Percentiles rank a stretch among this genome's conserved stretches.
Evolutionary conservation across 2,329 filamentous ascomycete genomes (phyloP).

Genomic region (Fusarium sp.): DNA sequence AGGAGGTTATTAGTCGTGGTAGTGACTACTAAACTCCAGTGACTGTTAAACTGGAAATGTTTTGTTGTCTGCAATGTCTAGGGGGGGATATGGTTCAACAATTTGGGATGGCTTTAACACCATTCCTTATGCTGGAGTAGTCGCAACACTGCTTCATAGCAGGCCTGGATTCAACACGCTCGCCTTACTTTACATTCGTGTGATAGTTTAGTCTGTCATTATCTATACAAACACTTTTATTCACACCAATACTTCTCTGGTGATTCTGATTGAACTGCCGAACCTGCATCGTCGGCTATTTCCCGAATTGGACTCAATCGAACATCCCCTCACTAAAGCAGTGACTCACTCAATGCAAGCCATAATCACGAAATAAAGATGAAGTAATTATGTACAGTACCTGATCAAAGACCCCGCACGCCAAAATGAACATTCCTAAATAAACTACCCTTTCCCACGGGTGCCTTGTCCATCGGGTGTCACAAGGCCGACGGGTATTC

Average conservation of each 20-base stretch:
- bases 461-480: constrained; percentile 30
- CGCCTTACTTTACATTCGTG: constrained; percentile 25
- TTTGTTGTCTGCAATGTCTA: no score
- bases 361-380: neutral
- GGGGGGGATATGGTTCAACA: constrained; percentile 29
- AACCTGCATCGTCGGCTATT: neutral
- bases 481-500: constrained; percentile 22
- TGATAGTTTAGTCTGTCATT: constrained; percentile 11
- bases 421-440: neutral
- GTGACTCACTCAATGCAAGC: neutral
- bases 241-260: no score
- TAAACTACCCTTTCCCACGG: constrained; percentile 14
- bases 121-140: neutral
- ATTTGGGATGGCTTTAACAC: constrained; percentile 19
- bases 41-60: constrained; percentile 56
- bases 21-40: constrained; percentile 58
- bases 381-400: no score
- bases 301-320: neutral
- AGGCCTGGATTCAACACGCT: constrained; percentile 27
- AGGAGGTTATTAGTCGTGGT: constrained; percentile 65
- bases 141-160: constrained; percentile 23
- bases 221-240: neutral
- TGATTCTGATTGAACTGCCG: neutral
- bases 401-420: neutral
- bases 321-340: neutral